Conservation (phyloP, 148 eudicot genomes). For the Fallopia convolvulus region DNA sequence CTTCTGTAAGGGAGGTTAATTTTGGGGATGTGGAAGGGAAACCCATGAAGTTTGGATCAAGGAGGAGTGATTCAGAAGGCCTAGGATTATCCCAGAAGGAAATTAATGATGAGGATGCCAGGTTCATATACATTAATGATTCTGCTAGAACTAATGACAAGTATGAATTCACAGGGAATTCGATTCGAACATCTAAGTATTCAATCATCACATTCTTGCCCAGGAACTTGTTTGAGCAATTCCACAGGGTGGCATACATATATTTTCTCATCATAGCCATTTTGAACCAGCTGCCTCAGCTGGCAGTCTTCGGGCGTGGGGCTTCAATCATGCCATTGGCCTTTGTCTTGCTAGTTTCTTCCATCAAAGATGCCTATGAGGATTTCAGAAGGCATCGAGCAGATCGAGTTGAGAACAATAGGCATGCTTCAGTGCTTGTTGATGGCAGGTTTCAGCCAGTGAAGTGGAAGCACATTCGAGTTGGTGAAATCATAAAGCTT, state of each 20-base stretch:
- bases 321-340: constrained; percentile 91
- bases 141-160: constrained; percentile 71
- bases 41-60: constrained; percentile 63
- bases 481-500: constrained; percentile 80
- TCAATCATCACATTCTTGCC: constrained; percentile 82
- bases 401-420: constrained; percentile 78
- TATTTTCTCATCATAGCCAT: constrained; percentile 89
- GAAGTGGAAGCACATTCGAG: constrained; percentile 80
- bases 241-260: constrained; percentile 89
- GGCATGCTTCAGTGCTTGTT: constrained; percentile 54
- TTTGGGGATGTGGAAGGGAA: constrained; percentile 47
- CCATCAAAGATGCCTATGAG: constrained; percentile 90
- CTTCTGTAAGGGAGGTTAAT: constrained; percentile 55
- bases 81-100: constrained; percentile 69
- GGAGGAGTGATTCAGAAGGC: constrained; percentile 58
- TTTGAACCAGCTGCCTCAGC: constrained; percentile 91
- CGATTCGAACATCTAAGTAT: constrained; percentile 83
- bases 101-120: constrained; percentile 78
- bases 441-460: constrained; percentile 51
- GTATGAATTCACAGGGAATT: constrained; percentile 73
- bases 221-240: constrained; percentile 89
- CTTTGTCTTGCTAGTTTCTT: constrained; percentile 75
- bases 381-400: constrained; percentile 82
- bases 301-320: constrained; percentile 88
- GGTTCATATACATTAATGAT: constrained; percentile 74